A percentile compares a stretch with the other conserved stretches of the same genome.
Evolutionary conservation across 2,329 filamentous ascomycete genomes (phyloP).

Genomic region (Fusarium bulbicola): DNA sequence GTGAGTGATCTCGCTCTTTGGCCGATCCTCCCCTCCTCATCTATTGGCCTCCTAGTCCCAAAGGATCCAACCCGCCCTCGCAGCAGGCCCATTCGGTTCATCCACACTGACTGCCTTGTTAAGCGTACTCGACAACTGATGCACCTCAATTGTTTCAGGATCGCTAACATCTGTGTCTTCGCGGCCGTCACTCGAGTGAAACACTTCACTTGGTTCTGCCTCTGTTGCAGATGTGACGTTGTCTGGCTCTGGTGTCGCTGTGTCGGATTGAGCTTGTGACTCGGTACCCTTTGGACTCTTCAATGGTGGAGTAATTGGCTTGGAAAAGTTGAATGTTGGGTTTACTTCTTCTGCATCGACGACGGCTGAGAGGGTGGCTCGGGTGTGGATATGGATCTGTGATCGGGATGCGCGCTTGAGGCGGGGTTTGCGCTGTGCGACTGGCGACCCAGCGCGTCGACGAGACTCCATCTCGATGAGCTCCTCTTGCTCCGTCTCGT

Average conservation of each 20-base stretch:
- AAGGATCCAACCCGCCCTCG: conserved; percentile 36
- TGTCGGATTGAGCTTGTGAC: neutral
- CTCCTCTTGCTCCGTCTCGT: conserved; percentile 57
- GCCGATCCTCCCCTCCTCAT: neutral
- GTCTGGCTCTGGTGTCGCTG: conserved; percentile 17
- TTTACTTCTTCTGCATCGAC: conserved; percentile 26
- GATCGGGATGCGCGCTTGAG: conserved; percentile 55
- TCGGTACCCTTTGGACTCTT: neutral
- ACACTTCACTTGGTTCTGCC: conserved; percentile 46
- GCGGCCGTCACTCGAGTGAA: conserved; percentile 45
- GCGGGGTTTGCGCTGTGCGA: conserved; percentile 50
- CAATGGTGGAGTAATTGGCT: conserved; percentile 43
- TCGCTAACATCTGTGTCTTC: conserved; percentile 50
- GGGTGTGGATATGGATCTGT: conserved; percentile 46
- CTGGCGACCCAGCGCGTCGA: conserved; percentile 40
- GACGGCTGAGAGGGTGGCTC: conserved; percentile 27
- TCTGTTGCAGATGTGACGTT: conserved; percentile 10
- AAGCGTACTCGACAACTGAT: conserved; percentile 4
- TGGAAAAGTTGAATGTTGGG: conserved; percentile 50
- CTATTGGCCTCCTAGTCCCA: conserved; percentile 23
- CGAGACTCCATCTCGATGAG: conserved; percentile 53
- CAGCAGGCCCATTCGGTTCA: conserved; percentile 8
- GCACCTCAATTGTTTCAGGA: conserved; percentile 42
- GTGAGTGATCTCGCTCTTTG: neutral
- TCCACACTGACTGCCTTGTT: conserved; percentile 9